These are phyloP conservation scores for Arachnopeziza araneosa DNA, from an alignment of 2,329 filamentous ascomycete genomes.

Conservation along the genomic window DNA sequence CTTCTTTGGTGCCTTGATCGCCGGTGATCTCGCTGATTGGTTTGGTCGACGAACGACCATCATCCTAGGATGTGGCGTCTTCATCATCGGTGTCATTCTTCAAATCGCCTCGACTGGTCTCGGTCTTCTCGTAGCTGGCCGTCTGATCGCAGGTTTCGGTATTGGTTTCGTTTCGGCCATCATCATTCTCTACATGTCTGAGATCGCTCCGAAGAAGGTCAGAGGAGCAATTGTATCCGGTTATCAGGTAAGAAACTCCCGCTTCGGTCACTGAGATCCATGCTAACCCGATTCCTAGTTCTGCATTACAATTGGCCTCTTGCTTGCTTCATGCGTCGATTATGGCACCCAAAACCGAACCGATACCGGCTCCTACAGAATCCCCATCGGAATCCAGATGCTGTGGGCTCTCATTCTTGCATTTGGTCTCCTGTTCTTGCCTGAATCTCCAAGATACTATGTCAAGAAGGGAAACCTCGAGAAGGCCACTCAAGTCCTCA, in stretches of 20 bases:
- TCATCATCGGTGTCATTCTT: slow-evolving; percentile 63
- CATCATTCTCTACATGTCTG: slow-evolving; percentile 62
- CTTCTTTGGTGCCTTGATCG: slow-evolving; percentile 58
- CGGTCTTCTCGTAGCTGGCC: slow-evolving; percentile 61
- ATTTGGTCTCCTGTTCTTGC: slow-evolving; percentile 66
- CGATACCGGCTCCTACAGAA: slow-evolving; percentile 69
- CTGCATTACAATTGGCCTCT: slow-evolving; percentile 72
- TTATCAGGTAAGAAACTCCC: slow-evolving; percentile 48
- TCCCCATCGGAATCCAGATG: slow-evolving; percentile 75
- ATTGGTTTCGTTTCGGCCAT: slow-evolving; percentile 66
- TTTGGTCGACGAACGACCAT: slow-evolving; percentile 60
- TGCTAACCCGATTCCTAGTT: slow-evolving; percentile 36
- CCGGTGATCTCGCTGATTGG: slow-evolving; percentile 53
- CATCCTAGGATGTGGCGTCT: slow-evolving; percentile 56
- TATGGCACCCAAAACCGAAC: slow-evolving; percentile 59
- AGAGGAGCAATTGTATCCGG: slow-evolving; percentile 74
- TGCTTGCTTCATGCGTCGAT: slow-evolving; percentile 68
- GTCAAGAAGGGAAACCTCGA: slow-evolving; percentile 71
- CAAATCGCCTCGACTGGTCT: slow-evolving; percentile 56
- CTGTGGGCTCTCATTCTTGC: slow-evolving; percentile 73
- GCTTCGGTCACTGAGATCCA: slow-evolving; percentile 2
- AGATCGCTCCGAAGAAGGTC: slow-evolving; percentile 60
- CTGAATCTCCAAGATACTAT: slow-evolving; percentile 80
- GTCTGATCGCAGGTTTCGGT: slow-evolving; percentile 63
- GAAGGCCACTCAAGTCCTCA: slow-evolving; percentile 55